Percentiles rank a stretch among this genome's conserved stretches.
These are phyloP conservation scores for Angomonas ambiguus DNA, from an alignment of 208 protist genomes.

Conservation along the genomic window DNA sequence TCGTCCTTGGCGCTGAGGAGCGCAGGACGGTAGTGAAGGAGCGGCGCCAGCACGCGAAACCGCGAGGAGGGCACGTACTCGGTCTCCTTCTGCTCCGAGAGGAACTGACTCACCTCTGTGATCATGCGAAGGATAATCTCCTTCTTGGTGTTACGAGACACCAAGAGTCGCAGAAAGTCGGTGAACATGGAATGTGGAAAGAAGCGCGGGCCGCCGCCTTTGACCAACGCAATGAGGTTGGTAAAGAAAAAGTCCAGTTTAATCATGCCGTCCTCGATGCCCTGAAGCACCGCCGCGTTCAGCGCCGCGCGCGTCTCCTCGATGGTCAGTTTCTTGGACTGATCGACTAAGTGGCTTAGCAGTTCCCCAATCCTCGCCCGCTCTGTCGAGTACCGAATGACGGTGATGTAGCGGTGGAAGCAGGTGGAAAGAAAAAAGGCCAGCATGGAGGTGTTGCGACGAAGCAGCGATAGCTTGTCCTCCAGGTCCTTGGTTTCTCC, in stretches of 20 bases:
- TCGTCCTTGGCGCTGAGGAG: slow-evolving; percentile 23
- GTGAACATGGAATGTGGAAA: not conserved
- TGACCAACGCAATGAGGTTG: not conserved
- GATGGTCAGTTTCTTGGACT: slow-evolving; percentile 32
- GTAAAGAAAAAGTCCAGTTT: slow-evolving; percentile 12
- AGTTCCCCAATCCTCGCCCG: slow-evolving; percentile 70
- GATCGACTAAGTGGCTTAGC: slow-evolving; percentile 54
- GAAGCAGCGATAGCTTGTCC: slow-evolving; percentile 35
- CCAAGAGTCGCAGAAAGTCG: not conserved
- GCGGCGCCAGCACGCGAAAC: slow-evolving; percentile 71
- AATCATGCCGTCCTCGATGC: slow-evolving; percentile 19
- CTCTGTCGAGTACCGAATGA: slow-evolving; percentile 56
- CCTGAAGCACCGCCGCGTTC: slow-evolving; percentile 4
- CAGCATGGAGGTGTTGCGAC: slow-evolving; percentile 27
- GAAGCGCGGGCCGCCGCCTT: slow-evolving; percentile 1
- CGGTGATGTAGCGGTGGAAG: slow-evolving; percentile 73
- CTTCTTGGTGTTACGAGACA: not conserved
- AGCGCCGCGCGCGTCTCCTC: slow-evolving; percentile 33
- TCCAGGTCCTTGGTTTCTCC: slow-evolving; percentile 55
- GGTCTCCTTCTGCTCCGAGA: not conserved
- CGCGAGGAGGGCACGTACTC: slow-evolving; percentile 16
- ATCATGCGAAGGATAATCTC: not conserved
- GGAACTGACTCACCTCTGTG: not conserved
- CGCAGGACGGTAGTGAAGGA: slow-evolving; percentile 69
- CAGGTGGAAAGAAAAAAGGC: slow-evolving; percentile 45